Percentiles rank a stretch among this genome's conserved stretches.
Evolutionary conservation across 208 protist species (phyloP).

Genomic region (Trypanosoma congolense): DNA sequence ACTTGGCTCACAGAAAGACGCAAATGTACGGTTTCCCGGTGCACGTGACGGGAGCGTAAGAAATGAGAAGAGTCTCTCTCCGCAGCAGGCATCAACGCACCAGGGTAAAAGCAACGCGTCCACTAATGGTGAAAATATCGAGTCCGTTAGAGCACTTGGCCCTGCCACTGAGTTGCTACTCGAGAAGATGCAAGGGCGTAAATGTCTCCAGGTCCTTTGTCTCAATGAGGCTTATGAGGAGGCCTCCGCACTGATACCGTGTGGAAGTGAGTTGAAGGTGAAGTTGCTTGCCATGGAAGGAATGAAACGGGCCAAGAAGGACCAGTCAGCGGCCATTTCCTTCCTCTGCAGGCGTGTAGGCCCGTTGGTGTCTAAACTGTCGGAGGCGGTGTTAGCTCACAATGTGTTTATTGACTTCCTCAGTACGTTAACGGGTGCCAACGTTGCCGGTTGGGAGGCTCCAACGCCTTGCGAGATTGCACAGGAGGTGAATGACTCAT

Average conservation of each 20-base stretch:
- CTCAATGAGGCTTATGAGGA: constrained; percentile 36
- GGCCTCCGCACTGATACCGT: constrained; percentile 43
- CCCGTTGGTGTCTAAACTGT: constrained; percentile 37
- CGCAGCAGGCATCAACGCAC: too few relatives aligned
- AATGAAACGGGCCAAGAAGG: constrained; percentile 18
- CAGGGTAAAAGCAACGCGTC: neutral
- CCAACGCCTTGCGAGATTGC: constrained; percentile 24
- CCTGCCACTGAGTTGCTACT: constrained; percentile 2
- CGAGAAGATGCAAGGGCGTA: constrained; percentile 22
- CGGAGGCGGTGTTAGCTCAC: constrained; percentile 22
- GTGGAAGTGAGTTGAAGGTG: constrained; percentile 37
- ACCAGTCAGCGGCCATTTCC: constrained; percentile 20
- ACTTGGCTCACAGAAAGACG: neutral
- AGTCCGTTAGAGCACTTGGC: neutral
- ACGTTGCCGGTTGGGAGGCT: neutral
- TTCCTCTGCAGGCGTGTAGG: constrained; percentile 40
- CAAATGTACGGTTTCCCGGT: too few relatives aligned
- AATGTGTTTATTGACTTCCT: constrained; percentile 21
- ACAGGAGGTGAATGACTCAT: constrained; percentile 59
- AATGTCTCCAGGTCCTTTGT: constrained; percentile 54
- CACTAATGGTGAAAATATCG: neutral
- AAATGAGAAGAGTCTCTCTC: too few relatives aligned
- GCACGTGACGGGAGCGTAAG: too few relatives aligned
- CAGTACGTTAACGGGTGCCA: neutral
- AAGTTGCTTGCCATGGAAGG: constrained; percentile 57